Conservation (phyloP, 2,329 filamentous ascomycete species). For the Xenoacremonium recifei region DNA sequence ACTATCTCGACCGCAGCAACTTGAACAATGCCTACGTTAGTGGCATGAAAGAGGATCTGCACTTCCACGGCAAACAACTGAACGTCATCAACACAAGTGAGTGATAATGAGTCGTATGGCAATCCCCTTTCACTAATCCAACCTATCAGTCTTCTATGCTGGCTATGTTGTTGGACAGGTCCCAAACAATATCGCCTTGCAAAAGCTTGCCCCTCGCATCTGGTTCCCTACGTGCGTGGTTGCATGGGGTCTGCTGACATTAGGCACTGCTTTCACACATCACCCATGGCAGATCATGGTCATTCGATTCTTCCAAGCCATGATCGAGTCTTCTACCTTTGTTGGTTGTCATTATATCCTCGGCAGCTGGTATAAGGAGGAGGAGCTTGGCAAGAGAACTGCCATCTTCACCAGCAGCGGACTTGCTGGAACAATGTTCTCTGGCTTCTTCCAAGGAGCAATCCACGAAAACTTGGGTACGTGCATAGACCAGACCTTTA, state of each 20-base stretch:
- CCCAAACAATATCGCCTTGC: slow-evolving; percentile 55
- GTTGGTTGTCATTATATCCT: slow-evolving; percentile 33
- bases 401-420: slow-evolving; percentile 59
- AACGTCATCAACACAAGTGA: slow-evolving; percentile 1
- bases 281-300: slow-evolving; percentile 26
- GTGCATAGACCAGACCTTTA: neutral
- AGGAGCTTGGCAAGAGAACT: slow-evolving; percentile 56
- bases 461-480: slow-evolving; percentile 41
- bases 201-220: slow-evolving; percentile 55
- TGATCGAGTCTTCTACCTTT: slow-evolving; percentile 26
- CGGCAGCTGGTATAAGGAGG: slow-evolving; percentile 51
- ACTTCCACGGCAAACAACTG: slow-evolving; percentile 23
- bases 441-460: slow-evolving; percentile 55
- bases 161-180: slow-evolving; percentile 48
- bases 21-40: slow-evolving; percentile 30
- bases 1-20: slow-evolving; percentile 12
- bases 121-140: neutral
- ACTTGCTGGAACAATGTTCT: slow-evolving; percentile 45
- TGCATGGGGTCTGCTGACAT: slow-evolving; percentile 59
- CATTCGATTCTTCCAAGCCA: slow-evolving; percentile 23
- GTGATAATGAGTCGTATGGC: neutral
- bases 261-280: slow-evolving; percentile 40
- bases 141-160: slow-evolving; percentile 1
- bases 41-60: slow-evolving; percentile 32
- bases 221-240: slow-evolving; percentile 57